These are phyloP conservation scores for Phytopythium chamaehyphon DNA, from an alignment of 352 stramenopile genomes.

Conservation along the genomic window DNA sequence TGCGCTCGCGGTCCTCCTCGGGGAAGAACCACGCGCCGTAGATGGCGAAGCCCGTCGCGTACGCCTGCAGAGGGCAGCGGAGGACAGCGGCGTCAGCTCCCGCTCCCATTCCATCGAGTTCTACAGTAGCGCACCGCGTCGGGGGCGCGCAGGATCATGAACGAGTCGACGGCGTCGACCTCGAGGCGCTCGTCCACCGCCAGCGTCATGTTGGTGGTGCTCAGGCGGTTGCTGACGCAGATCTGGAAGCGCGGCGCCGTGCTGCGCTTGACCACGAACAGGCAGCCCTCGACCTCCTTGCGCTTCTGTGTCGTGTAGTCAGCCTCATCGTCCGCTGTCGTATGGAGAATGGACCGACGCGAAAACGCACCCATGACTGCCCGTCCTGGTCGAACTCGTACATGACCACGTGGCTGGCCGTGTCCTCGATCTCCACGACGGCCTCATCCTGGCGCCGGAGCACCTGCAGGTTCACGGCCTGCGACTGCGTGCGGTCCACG, in stretches of 20 bases:
- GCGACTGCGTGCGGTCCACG: conserved; percentile 77
- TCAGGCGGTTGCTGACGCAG: conserved; percentile 88
- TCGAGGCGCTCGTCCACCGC: conserved; percentile 62
- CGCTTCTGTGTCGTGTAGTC: conserved; percentile 62
- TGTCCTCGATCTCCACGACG: conserved; percentile 84
- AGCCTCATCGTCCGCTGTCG: no score
- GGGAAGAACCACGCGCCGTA: conserved; percentile 88
- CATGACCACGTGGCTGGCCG: conserved; percentile 80
- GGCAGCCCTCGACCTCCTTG: conserved; percentile 80
- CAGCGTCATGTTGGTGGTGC: conserved; percentile 85
- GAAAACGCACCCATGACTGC: conserved; percentile 71
- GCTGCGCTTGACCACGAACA: conserved; percentile 85
- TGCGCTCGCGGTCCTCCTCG: conserved; percentile 80
- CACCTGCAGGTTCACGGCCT: conserved; percentile 86
- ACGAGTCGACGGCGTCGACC: conserved; percentile 82
- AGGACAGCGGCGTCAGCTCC: neutral
- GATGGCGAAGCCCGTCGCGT: conserved; percentile 67
- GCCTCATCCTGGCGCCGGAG: conserved; percentile 78
- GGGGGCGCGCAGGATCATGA: conserved; percentile 77
- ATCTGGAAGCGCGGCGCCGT: conserved; percentile 80
- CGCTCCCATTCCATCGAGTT: neutral
- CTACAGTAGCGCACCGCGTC: conserved; percentile 29
- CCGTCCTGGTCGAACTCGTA: conserved; percentile 85
- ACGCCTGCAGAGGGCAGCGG: conserved; percentile 16
- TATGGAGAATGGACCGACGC: no score